Evolutionary conservation across 2,329 filamentous ascomycete genomes (phyloP).

Genomic region (Pseudocercospora fijiensis): DNA sequence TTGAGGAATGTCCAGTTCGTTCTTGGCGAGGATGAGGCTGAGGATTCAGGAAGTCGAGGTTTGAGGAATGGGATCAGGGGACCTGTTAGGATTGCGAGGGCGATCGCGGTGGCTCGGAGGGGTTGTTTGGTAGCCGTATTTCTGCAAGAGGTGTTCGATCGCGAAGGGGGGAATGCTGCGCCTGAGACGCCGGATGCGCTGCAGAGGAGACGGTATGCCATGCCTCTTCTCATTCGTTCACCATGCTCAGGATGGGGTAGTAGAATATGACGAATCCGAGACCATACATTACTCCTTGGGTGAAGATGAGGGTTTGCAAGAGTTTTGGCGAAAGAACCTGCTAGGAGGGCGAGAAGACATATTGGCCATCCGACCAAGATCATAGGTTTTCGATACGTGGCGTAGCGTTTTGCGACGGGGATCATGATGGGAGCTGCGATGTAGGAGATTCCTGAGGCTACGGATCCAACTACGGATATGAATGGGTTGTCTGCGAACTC

Average conservation of each 20-base stretch:
- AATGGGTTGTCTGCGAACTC: constrained; percentile 55
- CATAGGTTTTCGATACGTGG: constrained; percentile 45
- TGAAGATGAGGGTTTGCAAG: constrained; percentile 57
- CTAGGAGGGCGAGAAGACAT: constrained; percentile 28
- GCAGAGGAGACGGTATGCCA: constrained; percentile 33
- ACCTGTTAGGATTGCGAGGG: constrained; percentile 32
- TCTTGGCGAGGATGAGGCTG: neutral
- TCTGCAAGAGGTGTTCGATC: constrained; percentile 22
- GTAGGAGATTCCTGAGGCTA: constrained; percentile 58
- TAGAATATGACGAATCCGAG: constrained; percentile 57
- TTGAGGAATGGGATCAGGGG: constrained; percentile 40
- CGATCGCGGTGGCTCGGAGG: constrained; percentile 28
- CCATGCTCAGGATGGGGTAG: constrained; percentile 34
- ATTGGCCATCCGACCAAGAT: constrained; percentile 48
- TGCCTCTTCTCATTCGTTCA: constrained; percentile 34
- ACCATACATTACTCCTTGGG: constrained; percentile 59
- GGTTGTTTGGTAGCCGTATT: constrained; percentile 31
- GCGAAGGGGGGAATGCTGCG: constrained; percentile 30
- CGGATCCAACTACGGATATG: constrained; percentile 65
- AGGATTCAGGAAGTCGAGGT: constrained; percentile 35
- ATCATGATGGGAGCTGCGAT: constrained; percentile 54
- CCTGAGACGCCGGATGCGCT: constrained; percentile 31
- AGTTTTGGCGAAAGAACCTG: constrained; percentile 49
- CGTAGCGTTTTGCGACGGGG: constrained; percentile 42
- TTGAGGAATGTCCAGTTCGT: constrained; percentile 38